These are phyloP conservation scores for Mortierella sp. DNA, from an alignment of 371 early-diverging fungal species.

Conservation along the genomic window DNA sequence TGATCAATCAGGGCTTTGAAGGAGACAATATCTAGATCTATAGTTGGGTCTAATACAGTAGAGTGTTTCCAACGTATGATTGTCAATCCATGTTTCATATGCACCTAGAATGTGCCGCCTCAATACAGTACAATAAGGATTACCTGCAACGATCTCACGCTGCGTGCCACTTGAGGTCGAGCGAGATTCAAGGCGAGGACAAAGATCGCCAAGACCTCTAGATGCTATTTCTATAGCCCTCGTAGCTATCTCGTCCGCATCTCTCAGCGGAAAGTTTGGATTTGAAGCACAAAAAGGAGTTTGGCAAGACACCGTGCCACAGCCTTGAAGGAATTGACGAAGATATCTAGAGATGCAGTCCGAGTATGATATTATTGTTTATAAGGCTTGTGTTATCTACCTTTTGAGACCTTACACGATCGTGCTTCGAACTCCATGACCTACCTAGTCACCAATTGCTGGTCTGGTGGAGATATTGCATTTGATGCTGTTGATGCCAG, in stretches of 20 bases:
- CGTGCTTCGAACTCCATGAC: background rate
- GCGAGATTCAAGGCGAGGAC: conserved; percentile 32
- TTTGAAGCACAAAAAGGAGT: conserved; percentile 49
- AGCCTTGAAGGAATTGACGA: conserved; percentile 52
- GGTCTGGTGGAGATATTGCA: conserved; percentile 12
- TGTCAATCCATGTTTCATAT: background rate
- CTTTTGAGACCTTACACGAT: background rate
- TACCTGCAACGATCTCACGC: conserved; percentile 53
- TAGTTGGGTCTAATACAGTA: conserved; percentile 19
- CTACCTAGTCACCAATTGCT: conserved; percentile 34
- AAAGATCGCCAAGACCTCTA: conserved; percentile 32
- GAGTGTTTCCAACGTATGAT: no score
- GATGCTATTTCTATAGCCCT: conserved; percentile 35
- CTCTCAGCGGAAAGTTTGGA: conserved; percentile 34
- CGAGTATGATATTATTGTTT: background rate
- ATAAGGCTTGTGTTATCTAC: background rate
- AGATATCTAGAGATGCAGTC: conserved; percentile 23
- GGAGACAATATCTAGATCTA: conserved; percentile 41
- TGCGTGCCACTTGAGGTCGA: conserved; percentile 7
- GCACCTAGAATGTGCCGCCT: background rate
- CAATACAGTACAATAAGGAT: background rate
- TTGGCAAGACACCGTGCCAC: conserved; percentile 21
- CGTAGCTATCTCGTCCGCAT: conserved; percentile 40
- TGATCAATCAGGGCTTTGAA: conserved; percentile 42
- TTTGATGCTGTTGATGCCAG: background rate